These are phyloP conservation scores for Boletus eberwhitei DNA, from an alignment of 768 basidiomycete species.

Conservation along the genomic window DNA sequence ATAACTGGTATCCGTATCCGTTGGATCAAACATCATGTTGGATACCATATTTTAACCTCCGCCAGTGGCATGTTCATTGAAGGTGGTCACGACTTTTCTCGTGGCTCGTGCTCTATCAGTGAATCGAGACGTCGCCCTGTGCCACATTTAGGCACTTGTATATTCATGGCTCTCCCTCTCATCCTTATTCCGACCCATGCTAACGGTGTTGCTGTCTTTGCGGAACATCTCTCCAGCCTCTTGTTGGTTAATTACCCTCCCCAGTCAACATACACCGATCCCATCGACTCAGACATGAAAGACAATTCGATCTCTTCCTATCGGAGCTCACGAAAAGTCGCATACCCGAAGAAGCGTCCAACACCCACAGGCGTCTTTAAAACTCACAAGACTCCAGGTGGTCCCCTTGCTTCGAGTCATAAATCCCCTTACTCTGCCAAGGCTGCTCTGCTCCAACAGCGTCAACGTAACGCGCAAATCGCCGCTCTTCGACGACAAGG, in stretches of 20 bases:
- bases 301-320: slow-evolving; percentile 60
- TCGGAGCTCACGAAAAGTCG: slow-evolving; percentile 58
- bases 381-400: slow-evolving; percentile 51
- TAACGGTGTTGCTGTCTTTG: slow-evolving; percentile 21
- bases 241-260: slow-evolving; percentile 43
- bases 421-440: slow-evolving; percentile 68
- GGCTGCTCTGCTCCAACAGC: slow-evolving; percentile 56
- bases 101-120: neutral
- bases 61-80: slow-evolving; percentile 7
- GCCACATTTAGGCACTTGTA: slow-evolving; percentile 1
- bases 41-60: slow-evolving; percentile 14
- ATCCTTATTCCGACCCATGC: slow-evolving; percentile 9
- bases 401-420: slow-evolving; percentile 46
- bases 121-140: neutral
- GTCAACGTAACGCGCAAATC: slow-evolving; percentile 67
- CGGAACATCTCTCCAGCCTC: slow-evolving; percentile 34
- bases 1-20: neutral
- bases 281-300: slow-evolving; percentile 59
- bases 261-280: slow-evolving; percentile 36
- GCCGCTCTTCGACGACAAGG: slow-evolving; percentile 68
- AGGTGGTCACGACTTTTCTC: neutral
- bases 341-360: slow-evolving; percentile 84
- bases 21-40: neutral
- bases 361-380: slow-evolving; percentile 79
- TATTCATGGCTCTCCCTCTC: slow-evolving; percentile 5